Evolutionary conservation across 179 eudicot genomes (phyloP).

Genomic region (Sideroxylon spinosum): DNA sequence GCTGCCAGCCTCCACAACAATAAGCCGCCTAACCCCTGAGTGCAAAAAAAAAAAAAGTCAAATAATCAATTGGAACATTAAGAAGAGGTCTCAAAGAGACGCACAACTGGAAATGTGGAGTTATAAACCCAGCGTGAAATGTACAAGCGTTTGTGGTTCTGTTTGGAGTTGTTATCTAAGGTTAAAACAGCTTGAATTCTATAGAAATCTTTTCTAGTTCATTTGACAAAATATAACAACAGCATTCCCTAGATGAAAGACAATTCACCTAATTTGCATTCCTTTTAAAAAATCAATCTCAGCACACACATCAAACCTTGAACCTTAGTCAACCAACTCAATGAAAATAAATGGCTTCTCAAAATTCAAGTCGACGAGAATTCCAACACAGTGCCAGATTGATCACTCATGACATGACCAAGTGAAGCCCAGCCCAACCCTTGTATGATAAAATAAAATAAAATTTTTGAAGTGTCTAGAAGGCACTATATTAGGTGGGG

Average conservation of each 20-base stretch:
- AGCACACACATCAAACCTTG: background rate
- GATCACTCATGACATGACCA: background rate
- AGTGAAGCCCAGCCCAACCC: too few species aligned
- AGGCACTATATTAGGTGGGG: too few species aligned
- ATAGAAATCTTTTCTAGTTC: background rate
- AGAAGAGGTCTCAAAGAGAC: background rate
- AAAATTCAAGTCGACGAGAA: background rate
- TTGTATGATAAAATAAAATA: too few species aligned
- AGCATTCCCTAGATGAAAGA: background rate
- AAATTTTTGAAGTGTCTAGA: too few species aligned
- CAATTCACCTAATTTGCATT: background rate
- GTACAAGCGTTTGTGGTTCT: background rate
- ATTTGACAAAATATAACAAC: background rate
- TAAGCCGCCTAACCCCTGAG: slow-evolving; percentile 56
- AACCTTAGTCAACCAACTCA: background rate
- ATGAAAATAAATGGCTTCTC: background rate
- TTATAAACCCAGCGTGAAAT: background rate
- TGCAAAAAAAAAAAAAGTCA: background rate
- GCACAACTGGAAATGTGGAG: background rate
- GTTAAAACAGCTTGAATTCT: background rate
- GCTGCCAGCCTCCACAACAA: slow-evolving; percentile 63
- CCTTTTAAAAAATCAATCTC: too few species aligned
- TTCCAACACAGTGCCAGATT: background rate
- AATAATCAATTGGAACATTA: background rate
- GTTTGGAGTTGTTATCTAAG: background rate